Evolutionary conservation across 23 red algal genomes (phyloP), one percentile per base, ranked within the genome.

Genomic region (Pyropia haitanensis): DNA sequence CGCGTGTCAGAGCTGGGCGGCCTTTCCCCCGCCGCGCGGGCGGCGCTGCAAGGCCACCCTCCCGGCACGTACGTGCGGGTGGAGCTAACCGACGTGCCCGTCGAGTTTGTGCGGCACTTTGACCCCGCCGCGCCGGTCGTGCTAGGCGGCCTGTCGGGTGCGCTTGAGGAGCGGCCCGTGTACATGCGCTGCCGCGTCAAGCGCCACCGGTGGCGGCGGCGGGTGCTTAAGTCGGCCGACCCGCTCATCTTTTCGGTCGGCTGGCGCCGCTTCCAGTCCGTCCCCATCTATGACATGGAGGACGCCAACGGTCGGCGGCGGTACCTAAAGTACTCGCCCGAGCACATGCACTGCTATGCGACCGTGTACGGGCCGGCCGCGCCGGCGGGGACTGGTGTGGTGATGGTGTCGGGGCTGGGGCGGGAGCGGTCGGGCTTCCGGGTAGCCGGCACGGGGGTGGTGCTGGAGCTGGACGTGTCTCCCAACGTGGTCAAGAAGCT

Each of bases 311-410:
- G 82, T 18, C 59, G 94, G 10, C 71, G 73, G 30, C 72, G 94
- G 44, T 90, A 75, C 53, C 52, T 98, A 16, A 98, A 98, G 58
- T 98, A 98, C 58, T 88, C 94, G 0, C 94, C 86, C 2, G 94
- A 98, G 50, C 83, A 88, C 70, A 60, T 98, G 80, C 94, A 98
- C 64, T 98, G 94, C 66, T 76, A 83, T 31, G 94, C 94, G 32
- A 81, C 76, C 18, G 77, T 98, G 49, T 98, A 76, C 62, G 92
- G 71, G 14, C 86, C 86, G 5, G 44, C 62, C 21, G 79, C 82
- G 9, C 32, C 85, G 16, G 82, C 88, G 20, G 86, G 86, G 32
- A 85, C 85, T 32, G 94, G 85, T 31, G 76, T 88, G 1, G 68
- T 90, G 30, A 81, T 84, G 51, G 91, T 83, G 50, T 80, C 85